Percentiles rank a stretch among this genome's conserved stretches.
Conservation (phyloP, 306 rosid genomes). For the Malus orientalis region DNA sequence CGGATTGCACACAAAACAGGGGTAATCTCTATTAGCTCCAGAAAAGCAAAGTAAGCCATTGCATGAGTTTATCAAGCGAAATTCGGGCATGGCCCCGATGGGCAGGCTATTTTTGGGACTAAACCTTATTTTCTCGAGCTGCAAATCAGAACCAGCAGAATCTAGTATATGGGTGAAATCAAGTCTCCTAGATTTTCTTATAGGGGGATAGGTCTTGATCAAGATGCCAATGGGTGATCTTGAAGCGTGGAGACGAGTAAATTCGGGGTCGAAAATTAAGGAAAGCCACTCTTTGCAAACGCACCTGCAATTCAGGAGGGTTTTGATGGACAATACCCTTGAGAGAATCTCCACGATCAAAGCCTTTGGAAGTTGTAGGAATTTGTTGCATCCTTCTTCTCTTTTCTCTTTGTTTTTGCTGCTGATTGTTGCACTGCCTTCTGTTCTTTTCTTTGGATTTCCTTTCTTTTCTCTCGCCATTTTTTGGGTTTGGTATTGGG, state of each 20-base stretch:
- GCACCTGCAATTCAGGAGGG: constrained; percentile 6
- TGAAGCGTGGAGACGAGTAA: not conserved
- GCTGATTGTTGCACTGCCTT: not conserved
- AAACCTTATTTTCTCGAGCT: not conserved
- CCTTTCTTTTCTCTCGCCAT: not conserved
- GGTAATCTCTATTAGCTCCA: not conserved
- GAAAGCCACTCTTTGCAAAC: not conserved
- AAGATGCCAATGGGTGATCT: not conserved
- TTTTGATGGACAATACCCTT: not conserved
- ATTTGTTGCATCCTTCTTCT: not conserved
- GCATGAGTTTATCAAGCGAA: not conserved
- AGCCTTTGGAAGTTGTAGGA: not conserved
- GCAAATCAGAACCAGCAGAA: not conserved
- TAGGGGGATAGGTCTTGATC: not conserved
- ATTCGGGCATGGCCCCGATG: not conserved
- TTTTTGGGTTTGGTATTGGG: not conserved
- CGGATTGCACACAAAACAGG: constrained; percentile 7
- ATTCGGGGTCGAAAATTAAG: constrained; percentile 2
- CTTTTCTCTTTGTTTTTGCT: not conserved
- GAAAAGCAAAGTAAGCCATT: constrained; percentile 5
- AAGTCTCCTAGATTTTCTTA: not conserved
- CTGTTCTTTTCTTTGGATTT: not conserved
- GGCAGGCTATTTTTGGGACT: not conserved
- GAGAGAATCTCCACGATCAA: constrained; percentile 7
- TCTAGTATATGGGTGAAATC: not conserved